phyloP scores from a whole-genome alignment of 2,329 filamentous ascomycete genomes.

The Xylariaceae sp. region DNA sequence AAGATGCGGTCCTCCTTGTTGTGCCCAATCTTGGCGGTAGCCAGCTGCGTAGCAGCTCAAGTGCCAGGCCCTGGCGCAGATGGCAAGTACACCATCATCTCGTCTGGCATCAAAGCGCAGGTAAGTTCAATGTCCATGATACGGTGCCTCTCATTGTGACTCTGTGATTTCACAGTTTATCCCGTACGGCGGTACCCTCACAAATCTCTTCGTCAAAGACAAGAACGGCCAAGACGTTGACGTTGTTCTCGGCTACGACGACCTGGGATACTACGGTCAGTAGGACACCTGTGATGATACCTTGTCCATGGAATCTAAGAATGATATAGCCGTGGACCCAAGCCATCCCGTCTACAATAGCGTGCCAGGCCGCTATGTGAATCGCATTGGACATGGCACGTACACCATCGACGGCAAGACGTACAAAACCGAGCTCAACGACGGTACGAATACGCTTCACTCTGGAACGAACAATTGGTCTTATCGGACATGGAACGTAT shows the following conservation, averaged over 20 bases:
- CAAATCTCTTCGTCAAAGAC: conserved; percentile 59
- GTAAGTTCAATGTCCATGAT: conserved; percentile 16
- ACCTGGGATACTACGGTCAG: conserved; percentile 51
- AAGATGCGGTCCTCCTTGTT: conserved; percentile 25
- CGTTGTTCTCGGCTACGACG: conserved; percentile 60
- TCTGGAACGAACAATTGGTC: conserved; percentile 58
- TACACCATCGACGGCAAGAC: conserved; percentile 49
- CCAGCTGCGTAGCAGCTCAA: conserved; percentile 21
- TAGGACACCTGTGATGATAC: neutral
- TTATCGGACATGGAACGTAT: conserved; percentile 58
- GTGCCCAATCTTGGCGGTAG: conserved; percentile 22
- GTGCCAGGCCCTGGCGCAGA: conserved; percentile 26
- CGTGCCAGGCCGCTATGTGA: conserved; percentile 59
- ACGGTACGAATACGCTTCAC: conserved; percentile 51
- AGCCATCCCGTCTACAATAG: conserved; percentile 57
- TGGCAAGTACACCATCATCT: conserved; percentile 31
- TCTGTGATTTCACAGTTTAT: conserved; percentile 27
- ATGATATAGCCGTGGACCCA: conserved; percentile 31
- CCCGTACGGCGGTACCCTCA: conserved; percentile 51
- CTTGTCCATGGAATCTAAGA: neutral
- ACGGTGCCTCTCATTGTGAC: conserved; percentile 3
- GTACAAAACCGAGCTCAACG: conserved; percentile 52
- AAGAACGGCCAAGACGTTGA: conserved; percentile 57
- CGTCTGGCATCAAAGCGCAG: conserved; percentile 30
- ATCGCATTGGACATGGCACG: conserved; percentile 55